These are phyloP conservation scores for Juncus inflexus DNA, from an alignment of 176 grass and related monocot species.

Conservation along the genomic window DNA sequence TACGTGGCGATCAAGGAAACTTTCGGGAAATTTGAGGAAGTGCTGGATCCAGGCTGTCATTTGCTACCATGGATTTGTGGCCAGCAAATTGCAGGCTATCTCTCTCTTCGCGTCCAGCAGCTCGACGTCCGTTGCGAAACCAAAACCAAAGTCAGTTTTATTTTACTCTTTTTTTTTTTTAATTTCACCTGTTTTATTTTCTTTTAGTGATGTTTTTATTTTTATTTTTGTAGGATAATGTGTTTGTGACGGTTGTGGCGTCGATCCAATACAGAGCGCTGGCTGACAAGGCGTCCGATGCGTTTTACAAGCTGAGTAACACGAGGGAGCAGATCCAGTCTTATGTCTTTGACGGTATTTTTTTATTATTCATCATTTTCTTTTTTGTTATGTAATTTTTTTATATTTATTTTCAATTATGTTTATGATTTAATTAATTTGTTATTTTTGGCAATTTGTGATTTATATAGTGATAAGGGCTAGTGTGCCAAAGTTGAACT, in stretches of 20 bases:
- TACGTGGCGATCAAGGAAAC: conserved; percentile 73
- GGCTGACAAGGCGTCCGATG: conserved; percentile 66
- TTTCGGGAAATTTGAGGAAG: conserved; percentile 64
- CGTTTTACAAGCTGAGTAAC: conserved; percentile 88
- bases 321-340: conserved; percentile 79
- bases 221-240: conserved; percentile 76
- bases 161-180: background rate
- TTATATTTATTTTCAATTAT: too few relatives aligned
- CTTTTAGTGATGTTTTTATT: background rate
- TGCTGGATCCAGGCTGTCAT: conserved; percentile 71
- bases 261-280: conserved; percentile 82
- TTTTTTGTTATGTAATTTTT: background rate
- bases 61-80: conserved; percentile 72
- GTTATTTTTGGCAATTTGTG: background rate
- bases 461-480: conserved; percentile 68
- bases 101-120: conserved; percentile 83
- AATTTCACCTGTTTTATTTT: background rate
- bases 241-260: conserved; percentile 89
- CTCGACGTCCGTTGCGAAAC: conserved; percentile 83
- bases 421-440: background rate
- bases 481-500: conserved; percentile 77
- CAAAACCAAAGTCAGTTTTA: conserved; percentile 60
- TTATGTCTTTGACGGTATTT: conserved; percentile 90
- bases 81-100: conserved; percentile 63
- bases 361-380: background rate